phyloP scores from a whole-genome alignment of 2,329 filamentous ascomycete genomes.

The Podosphaera xanthii region DNA sequence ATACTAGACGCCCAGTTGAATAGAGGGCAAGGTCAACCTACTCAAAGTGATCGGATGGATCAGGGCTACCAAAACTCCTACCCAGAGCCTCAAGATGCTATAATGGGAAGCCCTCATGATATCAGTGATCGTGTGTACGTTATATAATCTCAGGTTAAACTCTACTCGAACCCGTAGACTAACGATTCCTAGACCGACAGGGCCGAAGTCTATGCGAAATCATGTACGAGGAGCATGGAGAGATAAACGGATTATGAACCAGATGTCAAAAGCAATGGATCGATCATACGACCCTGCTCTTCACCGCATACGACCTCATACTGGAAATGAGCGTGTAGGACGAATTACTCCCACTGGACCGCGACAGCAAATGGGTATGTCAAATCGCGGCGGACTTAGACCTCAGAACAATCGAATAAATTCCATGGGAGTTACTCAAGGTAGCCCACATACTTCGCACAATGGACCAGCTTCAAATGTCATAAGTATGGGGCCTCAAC shows the following conservation, averaged over 20 bases:
- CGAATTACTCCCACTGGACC: slow-evolving; percentile 52
- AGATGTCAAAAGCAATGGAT: slow-evolving; percentile 66
- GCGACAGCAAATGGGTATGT: slow-evolving; percentile 23
- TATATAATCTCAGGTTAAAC: slow-evolving; percentile 2
- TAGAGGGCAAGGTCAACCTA: slow-evolving; percentile 11
- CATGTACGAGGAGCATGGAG: slow-evolving; percentile 28
- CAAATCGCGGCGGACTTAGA: slow-evolving; percentile 15
- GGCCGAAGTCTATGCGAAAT: slow-evolving; percentile 84
- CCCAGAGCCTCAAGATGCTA: slow-evolving; percentile 33
- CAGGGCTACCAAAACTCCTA: slow-evolving; percentile 31
- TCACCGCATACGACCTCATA: slow-evolving; percentile 54
- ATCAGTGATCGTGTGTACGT: slow-evolving; percentile 18
- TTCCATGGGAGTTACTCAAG: slow-evolving; percentile 21
- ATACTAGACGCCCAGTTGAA: slow-evolving; percentile 39
- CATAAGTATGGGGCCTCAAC: slow-evolving; percentile 35
- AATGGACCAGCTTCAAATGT: slow-evolving; percentile 21
- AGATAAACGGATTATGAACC: slow-evolving; percentile 65
- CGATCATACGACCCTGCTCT: slow-evolving; percentile 51
- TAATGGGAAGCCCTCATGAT: slow-evolving; percentile 40
- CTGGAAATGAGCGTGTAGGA: slow-evolving; percentile 60
- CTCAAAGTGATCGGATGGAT: slow-evolving; percentile 17
- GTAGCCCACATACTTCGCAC: slow-evolving; percentile 19
- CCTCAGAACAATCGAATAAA: slow-evolving; percentile 26
- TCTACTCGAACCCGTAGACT: slow-evolving; percentile 15
- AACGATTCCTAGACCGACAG: slow-evolving; percentile 50